These are phyloP conservation scores for Aspergillaceae sp. DNA, from an alignment of 2,329 filamentous ascomycete species.

Conservation along the genomic window DNA sequence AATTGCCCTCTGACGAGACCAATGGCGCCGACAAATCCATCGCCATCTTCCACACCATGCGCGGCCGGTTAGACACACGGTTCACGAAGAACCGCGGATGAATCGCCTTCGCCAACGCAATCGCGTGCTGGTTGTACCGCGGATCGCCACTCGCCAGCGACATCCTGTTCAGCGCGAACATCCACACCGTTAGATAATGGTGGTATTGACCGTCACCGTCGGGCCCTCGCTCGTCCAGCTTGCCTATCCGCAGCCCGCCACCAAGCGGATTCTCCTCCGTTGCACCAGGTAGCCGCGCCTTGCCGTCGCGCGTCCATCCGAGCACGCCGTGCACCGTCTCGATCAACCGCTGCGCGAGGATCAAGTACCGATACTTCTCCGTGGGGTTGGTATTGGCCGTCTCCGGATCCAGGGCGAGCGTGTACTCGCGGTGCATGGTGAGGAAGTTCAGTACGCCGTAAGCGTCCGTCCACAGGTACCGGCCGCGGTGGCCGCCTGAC, in stretches of 20 bases:
- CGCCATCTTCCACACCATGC: slow-evolving; percentile 51
- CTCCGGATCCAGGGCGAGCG: slow-evolving; percentile 3
- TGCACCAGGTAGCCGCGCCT: slow-evolving; percentile 41
- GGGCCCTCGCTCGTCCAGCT: slow-evolving; percentile 39
- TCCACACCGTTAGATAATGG: slow-evolving; percentile 55
- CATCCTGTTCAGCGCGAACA: slow-evolving; percentile 53
- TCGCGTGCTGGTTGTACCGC: slow-evolving; percentile 44
- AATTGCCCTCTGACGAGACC: slow-evolving; percentile 45
- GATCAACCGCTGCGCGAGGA: slow-evolving; percentile 42
- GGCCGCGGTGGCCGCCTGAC: slow-evolving; percentile 48
- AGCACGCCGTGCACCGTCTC: slow-evolving; percentile 46
- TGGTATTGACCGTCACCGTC: slow-evolving; percentile 55
- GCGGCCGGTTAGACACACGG: slow-evolving; percentile 22
- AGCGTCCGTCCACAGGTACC: slow-evolving; percentile 55
- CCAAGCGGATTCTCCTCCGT: slow-evolving; percentile 44
- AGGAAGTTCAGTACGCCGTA: slow-evolving; percentile 53
- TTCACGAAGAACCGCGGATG: slow-evolving; percentile 46
- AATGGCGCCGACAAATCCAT: slow-evolving; percentile 41
- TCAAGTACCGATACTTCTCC: slow-evolving; percentile 37
- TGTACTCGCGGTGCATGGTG: slow-evolving; percentile 41
- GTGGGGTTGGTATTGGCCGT: not conserved
- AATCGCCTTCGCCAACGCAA: slow-evolving; percentile 45
- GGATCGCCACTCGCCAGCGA: slow-evolving; percentile 40
- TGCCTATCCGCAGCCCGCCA: slow-evolving; percentile 53
- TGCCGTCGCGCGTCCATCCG: slow-evolving; percentile 45